Conservation (phyloP, 306 rosid species). For the Cicer pinnatifidum region DNA sequence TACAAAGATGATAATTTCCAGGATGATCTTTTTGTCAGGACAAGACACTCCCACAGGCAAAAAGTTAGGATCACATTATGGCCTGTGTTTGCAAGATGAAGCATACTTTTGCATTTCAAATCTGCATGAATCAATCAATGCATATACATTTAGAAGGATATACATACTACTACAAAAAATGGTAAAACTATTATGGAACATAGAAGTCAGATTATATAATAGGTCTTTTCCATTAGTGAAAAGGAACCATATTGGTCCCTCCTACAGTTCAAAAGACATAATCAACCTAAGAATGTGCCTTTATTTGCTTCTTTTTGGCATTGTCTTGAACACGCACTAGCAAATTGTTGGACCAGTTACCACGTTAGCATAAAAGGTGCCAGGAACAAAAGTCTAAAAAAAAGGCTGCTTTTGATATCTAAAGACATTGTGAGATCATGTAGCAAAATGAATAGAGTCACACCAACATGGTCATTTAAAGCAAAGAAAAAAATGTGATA, state of each 20-base stretch:
- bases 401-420: constrained; percentile 8
- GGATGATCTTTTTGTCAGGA: constrained; percentile 38
- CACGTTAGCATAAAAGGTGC: constrained; percentile 35
- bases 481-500: constrained; percentile 6
- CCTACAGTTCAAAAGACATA: constrained; percentile 34
- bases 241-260: constrained; percentile 35
- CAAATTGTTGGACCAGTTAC: constrained; percentile 23
- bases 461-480: background rate
- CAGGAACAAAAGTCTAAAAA: constrained; percentile 28
- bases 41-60: constrained; percentile 43
- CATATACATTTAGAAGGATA: constrained; percentile 13
- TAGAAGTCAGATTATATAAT: background rate
- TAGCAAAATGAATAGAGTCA: constrained; percentile 32
- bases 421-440: background rate
- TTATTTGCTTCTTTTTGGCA: background rate
- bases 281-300: constrained; percentile 31
- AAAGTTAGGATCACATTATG: constrained; percentile 43
- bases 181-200: constrained; percentile 11
- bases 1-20: constrained; percentile 34
- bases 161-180: background rate
- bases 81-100: constrained; percentile 47
- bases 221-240: constrained; percentile 15
- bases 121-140: constrained; percentile 48
- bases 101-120: constrained; percentile 47
- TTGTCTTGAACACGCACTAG: constrained; percentile 22